Conservation (phyloP, 257 asterid genomes). For the Oldenlandia corymbosa region DNA sequence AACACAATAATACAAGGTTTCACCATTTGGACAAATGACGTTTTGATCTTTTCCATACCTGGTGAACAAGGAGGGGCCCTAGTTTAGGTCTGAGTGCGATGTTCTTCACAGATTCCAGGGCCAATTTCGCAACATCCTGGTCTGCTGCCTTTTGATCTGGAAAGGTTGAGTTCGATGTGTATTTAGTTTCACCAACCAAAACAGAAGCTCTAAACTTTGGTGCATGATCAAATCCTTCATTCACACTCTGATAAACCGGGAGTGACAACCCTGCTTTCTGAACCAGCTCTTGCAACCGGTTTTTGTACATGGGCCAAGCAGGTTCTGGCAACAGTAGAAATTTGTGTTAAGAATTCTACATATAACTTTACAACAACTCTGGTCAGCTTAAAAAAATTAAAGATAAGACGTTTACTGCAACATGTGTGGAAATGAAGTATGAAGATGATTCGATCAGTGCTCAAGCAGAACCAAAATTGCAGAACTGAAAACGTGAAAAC, state of each 20-base stretch:
- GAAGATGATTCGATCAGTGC: neutral
- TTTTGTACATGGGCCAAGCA: constrained; percentile 21
- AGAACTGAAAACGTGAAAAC: neutral
- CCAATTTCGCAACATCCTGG: constrained; percentile 28
- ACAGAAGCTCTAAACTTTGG: constrained; percentile 26
- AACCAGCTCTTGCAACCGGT: constrained; percentile 22
- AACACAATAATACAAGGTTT: neutral
- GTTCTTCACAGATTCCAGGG: constrained; percentile 15
- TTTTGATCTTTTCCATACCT: constrained; percentile 8
- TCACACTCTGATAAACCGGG: constrained; percentile 20
- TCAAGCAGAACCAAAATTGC: neutral
- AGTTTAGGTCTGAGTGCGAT: neutral
- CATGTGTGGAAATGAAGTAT: neutral
- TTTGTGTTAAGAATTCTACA: neutral
- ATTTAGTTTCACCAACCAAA: constrained; percentile 13
- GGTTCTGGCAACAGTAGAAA: constrained; percentile 10
- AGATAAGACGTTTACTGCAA: neutral
- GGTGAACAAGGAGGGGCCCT: constrained; percentile 15
- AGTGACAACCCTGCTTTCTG: constrained; percentile 20
- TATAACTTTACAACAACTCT: neutral
- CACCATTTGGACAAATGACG: neutral
- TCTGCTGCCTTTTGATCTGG: constrained; percentile 20
- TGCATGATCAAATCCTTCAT: constrained; percentile 26
- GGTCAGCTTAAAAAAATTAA: neutral
- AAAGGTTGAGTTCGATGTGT: constrained; percentile 14